phyloP scores from a whole-genome alignment of 768 basidiomycete species.

The Leucosporidium creatinivorum region DNA sequence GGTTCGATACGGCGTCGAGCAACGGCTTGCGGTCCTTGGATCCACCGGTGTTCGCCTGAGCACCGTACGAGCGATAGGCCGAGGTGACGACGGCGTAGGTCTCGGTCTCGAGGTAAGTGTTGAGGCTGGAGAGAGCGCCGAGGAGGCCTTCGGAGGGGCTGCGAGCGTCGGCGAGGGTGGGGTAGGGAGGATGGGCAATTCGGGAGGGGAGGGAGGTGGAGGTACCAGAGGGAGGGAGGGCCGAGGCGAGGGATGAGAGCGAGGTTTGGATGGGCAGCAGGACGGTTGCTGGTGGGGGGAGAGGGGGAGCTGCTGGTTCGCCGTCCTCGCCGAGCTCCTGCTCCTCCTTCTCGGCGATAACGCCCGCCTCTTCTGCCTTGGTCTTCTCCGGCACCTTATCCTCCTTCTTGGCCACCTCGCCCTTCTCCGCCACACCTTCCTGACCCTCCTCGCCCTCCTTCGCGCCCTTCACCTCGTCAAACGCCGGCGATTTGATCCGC shows the following conservation, averaged over 20 bases:
- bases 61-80: slow-evolving; percentile 7
- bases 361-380: background rate
- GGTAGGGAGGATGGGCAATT: background rate
- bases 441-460: background rate
- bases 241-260: too few relatives aligned
- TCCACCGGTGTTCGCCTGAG: background rate
- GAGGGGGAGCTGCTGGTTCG: background rate
- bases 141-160: slow-evolving; percentile 22
- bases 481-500: slow-evolving; percentile 5
- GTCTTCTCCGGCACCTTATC: background rate
- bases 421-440: background rate
- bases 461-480: background rate
- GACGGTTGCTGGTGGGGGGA: background rate
- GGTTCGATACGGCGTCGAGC: slow-evolving; percentile 3
- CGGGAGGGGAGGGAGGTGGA: background rate
- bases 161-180: background rate
- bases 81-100: slow-evolving; percentile 5
- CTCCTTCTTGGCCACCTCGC: background rate
- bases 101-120: slow-evolving; percentile 25
- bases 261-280: slow-evolving; percentile 1
- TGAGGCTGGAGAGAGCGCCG: slow-evolving; percentile 23
- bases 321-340: background rate
- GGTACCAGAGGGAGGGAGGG: slow-evolving; percentile 1
- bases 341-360: background rate
- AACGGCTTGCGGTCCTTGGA: slow-evolving; percentile 13